These are phyloP conservation scores for Verticillium nubilum DNA, from an alignment of 2,329 filamentous ascomycete species.

Conservation along the genomic window DNA sequence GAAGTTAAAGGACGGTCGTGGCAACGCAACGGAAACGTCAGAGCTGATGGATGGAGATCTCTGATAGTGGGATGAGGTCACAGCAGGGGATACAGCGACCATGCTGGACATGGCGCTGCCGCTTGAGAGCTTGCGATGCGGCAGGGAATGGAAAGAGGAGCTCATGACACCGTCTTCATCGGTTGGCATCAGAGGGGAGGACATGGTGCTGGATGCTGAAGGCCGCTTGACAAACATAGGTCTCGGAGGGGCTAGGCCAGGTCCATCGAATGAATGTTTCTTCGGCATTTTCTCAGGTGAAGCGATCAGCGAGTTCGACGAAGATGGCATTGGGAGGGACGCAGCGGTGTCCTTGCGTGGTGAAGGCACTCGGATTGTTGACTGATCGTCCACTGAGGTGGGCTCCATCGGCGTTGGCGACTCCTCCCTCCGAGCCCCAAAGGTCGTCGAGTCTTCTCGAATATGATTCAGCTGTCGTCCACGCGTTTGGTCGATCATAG, in stretches of 20 bases:
- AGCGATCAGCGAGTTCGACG: conserved; percentile 23
- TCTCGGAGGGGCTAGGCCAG: conserved; percentile 45
- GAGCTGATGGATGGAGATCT: conserved; percentile 83
- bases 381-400: conserved; percentile 20
- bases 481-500: conserved; percentile 29
- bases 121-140: conserved; percentile 71
- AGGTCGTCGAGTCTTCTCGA: conserved; percentile 35
- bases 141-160: conserved; percentile 55
- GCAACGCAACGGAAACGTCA: conserved; percentile 64
- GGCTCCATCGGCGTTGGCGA: conserved; percentile 50
- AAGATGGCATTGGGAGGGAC: conserved; percentile 28
- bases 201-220: conserved; percentile 48
- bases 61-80: conserved; percentile 47
- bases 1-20: conserved; percentile 83
- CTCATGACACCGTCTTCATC: conserved; percentile 63
- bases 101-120: conserved; percentile 50
- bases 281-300: conserved; percentile 40
- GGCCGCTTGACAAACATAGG: conserved; percentile 45
- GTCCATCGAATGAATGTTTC: conserved; percentile 43
- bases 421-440: conserved; percentile 51
- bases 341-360: conserved; percentile 25
- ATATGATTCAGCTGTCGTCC: conserved; percentile 33
- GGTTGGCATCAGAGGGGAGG: conserved; percentile 58
- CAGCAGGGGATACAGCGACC: conserved; percentile 50
- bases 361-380: conserved; percentile 15